Evolutionary conservation across 1,139 yeast species (phyloP).

Genomic region (Suhomyces taliae): DNA sequence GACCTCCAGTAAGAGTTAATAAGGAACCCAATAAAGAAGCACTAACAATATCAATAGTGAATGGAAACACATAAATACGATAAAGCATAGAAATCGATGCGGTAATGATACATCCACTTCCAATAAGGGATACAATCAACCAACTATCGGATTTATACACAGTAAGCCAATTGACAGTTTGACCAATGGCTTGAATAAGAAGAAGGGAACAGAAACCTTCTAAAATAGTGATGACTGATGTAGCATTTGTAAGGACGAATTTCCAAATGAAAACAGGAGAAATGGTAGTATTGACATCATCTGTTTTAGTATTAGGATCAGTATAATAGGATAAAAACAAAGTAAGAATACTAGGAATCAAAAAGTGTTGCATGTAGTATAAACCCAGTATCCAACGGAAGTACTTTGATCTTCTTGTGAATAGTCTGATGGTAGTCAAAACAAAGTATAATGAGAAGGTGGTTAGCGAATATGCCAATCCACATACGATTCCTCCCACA

Average conservation of each 20-base stretch:
- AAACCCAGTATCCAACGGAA: constrained; percentile 57
- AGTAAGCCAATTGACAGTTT: constrained; percentile 74
- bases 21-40: constrained; percentile 87
- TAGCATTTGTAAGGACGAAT: constrained; percentile 67
- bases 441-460: constrained; percentile 66
- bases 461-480: constrained; percentile 81
- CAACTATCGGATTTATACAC: constrained; percentile 69
- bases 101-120: constrained; percentile 75
- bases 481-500: constrained; percentile 89
- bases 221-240: constrained; percentile 82
- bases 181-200: constrained; percentile 89
- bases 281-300: constrained; percentile 18
- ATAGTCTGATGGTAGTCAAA: constrained; percentile 68
- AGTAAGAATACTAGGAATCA: constrained; percentile 79
- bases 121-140: constrained; percentile 72
- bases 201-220: constrained; percentile 93
- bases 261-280: constrained; percentile 55
- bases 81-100: constrained; percentile 76
- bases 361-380: constrained; percentile 78
- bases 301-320: constrained; percentile 30
- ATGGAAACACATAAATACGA: constrained; percentile 74
- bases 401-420: constrained; percentile 49
- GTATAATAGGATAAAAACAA: constrained; percentile 59
- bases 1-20: constrained; percentile 69
- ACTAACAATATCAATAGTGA: constrained; percentile 69